Conservation (phyloP, 768 basidiomycete genomes). For the Termitomyces sp. region DNA sequence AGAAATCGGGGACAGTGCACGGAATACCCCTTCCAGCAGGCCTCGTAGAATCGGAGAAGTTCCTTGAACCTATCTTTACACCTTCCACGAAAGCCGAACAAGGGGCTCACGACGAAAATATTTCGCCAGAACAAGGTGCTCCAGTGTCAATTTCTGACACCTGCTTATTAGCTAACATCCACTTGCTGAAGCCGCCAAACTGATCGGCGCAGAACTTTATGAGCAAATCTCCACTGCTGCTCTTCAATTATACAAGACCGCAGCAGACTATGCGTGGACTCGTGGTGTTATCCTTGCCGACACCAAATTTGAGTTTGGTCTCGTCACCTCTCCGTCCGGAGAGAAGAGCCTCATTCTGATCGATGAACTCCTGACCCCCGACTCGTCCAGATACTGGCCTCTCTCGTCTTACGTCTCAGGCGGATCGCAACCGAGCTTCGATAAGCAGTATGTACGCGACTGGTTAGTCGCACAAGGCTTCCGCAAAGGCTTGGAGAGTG, state of each 20-base stretch:
- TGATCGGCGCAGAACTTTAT: constrained; percentile 68
- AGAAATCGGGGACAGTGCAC: constrained; percentile 83
- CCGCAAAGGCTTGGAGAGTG: constrained; percentile 73
- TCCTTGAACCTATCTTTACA: constrained; percentile 85
- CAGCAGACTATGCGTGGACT: constrained; percentile 67
- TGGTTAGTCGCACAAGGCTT: constrained; percentile 78
- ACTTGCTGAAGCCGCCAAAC: constrained; percentile 45
- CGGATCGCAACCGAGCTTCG: constrained; percentile 82
- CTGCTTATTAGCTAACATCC: constrained; percentile 2
- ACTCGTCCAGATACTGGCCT: constrained; percentile 98
- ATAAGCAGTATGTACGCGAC: constrained; percentile 95
- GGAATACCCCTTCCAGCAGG: constrained; percentile 74
- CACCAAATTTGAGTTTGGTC: constrained; percentile 98
- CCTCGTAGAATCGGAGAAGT: constrained; percentile 79
- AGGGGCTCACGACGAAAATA: constrained; percentile 95
- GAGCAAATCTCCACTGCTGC: constrained; percentile 55
- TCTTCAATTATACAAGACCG: constrained; percentile 66
- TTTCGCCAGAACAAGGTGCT: constrained; percentile 77
- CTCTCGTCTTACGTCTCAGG: constrained; percentile 69
- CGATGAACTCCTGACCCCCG: constrained; percentile 96
- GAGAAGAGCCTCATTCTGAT: constrained; percentile 70
- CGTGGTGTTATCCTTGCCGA: constrained; percentile 93
- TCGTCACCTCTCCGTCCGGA: constrained; percentile 41
- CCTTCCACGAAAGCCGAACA: constrained; percentile 96
- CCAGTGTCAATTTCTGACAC: background rate